A percentile compares a stretch with the other conserved stretches of the same genome.
Evolutionary conservation across 768 basidiomycete species (phyloP).

Genomic region (Gyrodon lividus): DNA sequence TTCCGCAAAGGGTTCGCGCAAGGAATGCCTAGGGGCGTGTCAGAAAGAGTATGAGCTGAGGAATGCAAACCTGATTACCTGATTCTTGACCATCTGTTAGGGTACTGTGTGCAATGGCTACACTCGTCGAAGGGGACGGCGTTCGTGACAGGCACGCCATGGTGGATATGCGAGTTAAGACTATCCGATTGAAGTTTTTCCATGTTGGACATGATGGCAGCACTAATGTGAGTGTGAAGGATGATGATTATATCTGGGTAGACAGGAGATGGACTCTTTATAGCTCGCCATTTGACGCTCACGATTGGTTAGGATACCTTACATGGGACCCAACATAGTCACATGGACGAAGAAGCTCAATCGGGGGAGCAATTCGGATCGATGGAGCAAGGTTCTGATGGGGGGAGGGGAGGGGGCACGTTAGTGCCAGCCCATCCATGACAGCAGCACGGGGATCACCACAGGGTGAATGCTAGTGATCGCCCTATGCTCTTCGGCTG

Average conservation of each 20-base stretch:
- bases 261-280: neutral
- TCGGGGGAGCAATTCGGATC: too few relatives aligned
- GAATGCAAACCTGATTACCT: conserved; percentile 36
- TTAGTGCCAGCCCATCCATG: too few relatives aligned
- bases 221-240: neutral
- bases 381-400: too few relatives aligned
- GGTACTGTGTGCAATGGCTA: conserved; percentile 23
- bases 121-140: neutral
- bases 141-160: neutral
- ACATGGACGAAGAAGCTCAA: neutral
- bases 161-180: neutral
- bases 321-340: neutral
- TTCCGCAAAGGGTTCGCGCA: conserved; percentile 60
- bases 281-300: neutral
- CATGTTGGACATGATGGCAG: neutral
- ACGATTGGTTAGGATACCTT: neutral
- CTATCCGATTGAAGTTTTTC: conserved; percentile 1
- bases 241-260: neutral
- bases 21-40: conserved; percentile 28
- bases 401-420: too few relatives aligned
- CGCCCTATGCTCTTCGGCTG: too few relatives aligned
- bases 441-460: too few relatives aligned
- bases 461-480: too few relatives aligned
- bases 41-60: neutral
- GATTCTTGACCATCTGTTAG: conserved; percentile 51